phyloP scores from a whole-genome alignment of 768 basidiomycete species.

The Peribolospora baueri region DNA sequence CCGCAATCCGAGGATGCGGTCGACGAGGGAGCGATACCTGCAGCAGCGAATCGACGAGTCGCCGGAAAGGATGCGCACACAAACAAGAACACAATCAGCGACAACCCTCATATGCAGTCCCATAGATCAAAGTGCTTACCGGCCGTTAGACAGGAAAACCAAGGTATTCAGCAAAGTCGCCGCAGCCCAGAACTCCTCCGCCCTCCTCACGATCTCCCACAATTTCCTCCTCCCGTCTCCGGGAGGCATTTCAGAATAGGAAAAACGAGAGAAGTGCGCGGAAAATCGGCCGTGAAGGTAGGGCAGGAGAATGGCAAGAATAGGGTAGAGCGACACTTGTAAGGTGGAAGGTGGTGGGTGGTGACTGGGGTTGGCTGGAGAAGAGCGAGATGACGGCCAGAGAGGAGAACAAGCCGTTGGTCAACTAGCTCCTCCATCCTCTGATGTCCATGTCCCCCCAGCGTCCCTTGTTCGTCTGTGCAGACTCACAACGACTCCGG shows the following conservation, averaged over 20 bases:
- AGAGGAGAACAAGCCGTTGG: not conserved
- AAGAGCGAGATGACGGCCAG: not conserved
- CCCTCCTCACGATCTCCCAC: constrained; percentile 8
- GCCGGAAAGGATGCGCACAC: not conserved
- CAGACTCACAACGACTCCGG: not conserved
- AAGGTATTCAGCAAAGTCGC: constrained; percentile 41
- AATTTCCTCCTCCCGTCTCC: constrained; percentile 8
- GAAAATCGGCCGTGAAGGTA: constrained; percentile 4
- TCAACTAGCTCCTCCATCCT: too few relatives aligned
- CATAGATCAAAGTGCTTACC: constrained; percentile 28
- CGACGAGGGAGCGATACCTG: constrained; percentile 66
- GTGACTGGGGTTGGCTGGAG: not conserved
- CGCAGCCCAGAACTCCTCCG: constrained; percentile 7
- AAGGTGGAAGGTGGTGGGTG: not conserved
- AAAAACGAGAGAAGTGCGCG: too few relatives aligned
- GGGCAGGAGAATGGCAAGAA: constrained; percentile 7
- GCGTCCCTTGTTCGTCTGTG: too few relatives aligned
- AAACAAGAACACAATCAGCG: not conserved
- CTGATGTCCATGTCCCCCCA: too few relatives aligned
- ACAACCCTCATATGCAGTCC: not conserved
- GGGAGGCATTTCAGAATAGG: not conserved
- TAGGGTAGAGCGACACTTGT: constrained; percentile 8
- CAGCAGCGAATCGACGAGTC: not conserved
- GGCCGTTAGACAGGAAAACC: constrained; percentile 62
- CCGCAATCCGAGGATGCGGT: constrained; percentile 48